A percentile compares a stretch with the other conserved stretches of the same genome.
Conservation (phyloP, 352 stramenopile genomes). For the Paralagenidium karlingii region DNA sequence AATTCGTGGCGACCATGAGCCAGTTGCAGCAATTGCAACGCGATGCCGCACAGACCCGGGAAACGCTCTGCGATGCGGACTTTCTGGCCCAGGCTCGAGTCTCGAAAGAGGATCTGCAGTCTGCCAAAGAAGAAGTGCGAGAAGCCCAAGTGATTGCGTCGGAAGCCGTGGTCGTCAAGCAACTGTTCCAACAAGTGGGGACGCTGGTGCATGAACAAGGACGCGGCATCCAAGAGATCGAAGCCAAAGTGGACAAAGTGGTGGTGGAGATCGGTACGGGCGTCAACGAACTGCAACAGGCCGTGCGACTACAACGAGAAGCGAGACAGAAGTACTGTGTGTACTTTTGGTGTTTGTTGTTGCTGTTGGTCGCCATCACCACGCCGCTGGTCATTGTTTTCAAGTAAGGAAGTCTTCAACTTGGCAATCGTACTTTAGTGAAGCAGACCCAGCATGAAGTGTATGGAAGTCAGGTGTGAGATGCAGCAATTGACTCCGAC, state of each 20-base stretch:
- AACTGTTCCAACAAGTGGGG: conserved; percentile 54
- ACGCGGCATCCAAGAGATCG: conserved; percentile 58
- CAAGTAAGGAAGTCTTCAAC: conserved; percentile 5
- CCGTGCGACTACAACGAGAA: conserved; percentile 40
- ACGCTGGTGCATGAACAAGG: conserved; percentile 47
- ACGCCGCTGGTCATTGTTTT: conserved; percentile 35
- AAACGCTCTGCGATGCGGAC: conserved; percentile 51
- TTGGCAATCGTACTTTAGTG: too few relatives aligned
- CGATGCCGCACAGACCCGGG: conserved; percentile 27
- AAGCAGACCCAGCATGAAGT: too few relatives aligned
- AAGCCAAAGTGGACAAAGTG: conserved; percentile 54
- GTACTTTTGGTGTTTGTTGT: conserved; percentile 21
- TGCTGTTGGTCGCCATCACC: conserved; percentile 24
- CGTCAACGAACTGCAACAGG: conserved; percentile 56
- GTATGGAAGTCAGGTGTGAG: too few relatives aligned
- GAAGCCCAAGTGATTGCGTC: conserved; percentile 43
- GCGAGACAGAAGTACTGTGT: conserved; percentile 50
- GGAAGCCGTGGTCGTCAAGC: conserved; percentile 53
- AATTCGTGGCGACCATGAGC: conserved; percentile 55
- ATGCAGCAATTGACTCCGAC: too few relatives aligned
- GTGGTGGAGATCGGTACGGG: conserved; percentile 58
- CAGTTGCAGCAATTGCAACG: conserved; percentile 53
- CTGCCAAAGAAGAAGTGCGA: conserved; percentile 63
- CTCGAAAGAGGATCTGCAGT: conserved; percentile 50
- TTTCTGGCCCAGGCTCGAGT: conserved; percentile 43